Evolutionary conservation across 139 green algal species (phyloP).

Genomic region (Chlamydomonas asymmetrica): DNA sequence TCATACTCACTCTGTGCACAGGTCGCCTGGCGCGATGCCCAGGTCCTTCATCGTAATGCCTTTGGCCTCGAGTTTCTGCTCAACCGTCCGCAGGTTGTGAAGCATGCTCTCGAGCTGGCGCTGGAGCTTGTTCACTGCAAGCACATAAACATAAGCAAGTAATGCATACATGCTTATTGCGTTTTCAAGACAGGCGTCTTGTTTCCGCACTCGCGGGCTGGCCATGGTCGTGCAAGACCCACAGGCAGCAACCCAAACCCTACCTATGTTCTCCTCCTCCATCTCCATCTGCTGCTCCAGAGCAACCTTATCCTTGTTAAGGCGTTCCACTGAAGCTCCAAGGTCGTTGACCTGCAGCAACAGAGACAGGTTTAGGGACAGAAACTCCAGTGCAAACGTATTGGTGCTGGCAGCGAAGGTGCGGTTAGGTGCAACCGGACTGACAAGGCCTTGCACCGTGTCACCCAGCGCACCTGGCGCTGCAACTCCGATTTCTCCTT

Average conservation of each 20-base stretch:
- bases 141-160: too few relatives aligned
- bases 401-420: too few relatives aligned
- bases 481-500: constrained; percentile 71
- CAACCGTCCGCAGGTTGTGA: constrained; percentile 51
- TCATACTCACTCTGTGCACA: constrained; percentile 16
- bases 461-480: constrained; percentile 65
- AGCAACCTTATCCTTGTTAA: constrained; percentile 66
- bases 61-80: constrained; percentile 50
- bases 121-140: constrained; percentile 76
- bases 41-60: constrained; percentile 41
- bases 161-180: too few relatives aligned
- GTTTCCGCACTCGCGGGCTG: too few relatives aligned
- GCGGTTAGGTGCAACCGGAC: too few relatives aligned
- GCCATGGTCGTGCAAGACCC: too few relatives aligned
- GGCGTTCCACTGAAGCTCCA: constrained; percentile 50
- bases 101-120: constrained; percentile 67
- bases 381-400: too few relatives aligned
- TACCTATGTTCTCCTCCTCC: constrained; percentile 68
- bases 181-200: too few relatives aligned
- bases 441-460: too few relatives aligned
- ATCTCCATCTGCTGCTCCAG: constrained; percentile 69
- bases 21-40: constrained; percentile 31
- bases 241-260: too few relatives aligned
- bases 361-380: too few relatives aligned
- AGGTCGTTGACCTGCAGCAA: constrained; percentile 51